Base-by-base conservation (phyloP, 2,329 filamentous ascomycete species). In the Achaetomium macrosporum region DNA sequence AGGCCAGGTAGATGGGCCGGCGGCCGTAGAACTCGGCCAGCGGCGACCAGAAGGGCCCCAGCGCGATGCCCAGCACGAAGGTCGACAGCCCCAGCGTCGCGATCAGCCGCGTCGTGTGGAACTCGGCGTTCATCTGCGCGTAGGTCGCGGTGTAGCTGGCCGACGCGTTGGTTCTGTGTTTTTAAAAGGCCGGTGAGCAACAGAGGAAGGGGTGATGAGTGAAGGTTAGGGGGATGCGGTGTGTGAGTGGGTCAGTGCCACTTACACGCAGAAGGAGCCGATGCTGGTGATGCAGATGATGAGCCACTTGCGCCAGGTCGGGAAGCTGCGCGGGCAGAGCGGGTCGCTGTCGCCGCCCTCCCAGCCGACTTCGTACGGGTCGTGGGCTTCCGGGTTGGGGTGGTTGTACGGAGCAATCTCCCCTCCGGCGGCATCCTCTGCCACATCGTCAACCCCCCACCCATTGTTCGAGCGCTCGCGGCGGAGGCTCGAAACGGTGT, bases 71-170 rank as follows among this genome's bases (percentile, higher is more conserved):
- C 50, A 90, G 77, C 45, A 96, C 90, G 64, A 91, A 96, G 1
- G 87, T 76, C 0, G 88, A 90, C 47, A 96, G 73, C 0, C 91
- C 92, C 10, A 96, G 69, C 3, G 89, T 90, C 12, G 86, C 88
- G 20, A 95, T 78, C 46, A 88, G 74, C 51, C 81, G 78, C 0
- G 87, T 86, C 61, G 80, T 79, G 59, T 80, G 71, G 62, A 96
- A 95, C 54, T 95, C 87, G 25, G 75, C 71, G 57, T 85, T 82
- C 69, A 96, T 82, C 68, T 93, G 87, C 16, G 64, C 66, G 67
- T 96, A 96, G 0, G 88, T 93, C 12, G 82, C 82, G 0, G 90
- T 92, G 69, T 96, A 96, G 62, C 95, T 83, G n/a, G 90, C 93
- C 44, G 87, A 91, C 1, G 88, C 82, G 65, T 85, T 90, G 9